Evolutionary conservation across 257 asterid genomes (phyloP).

Genomic region (Ligustrum vulgare): DNA sequence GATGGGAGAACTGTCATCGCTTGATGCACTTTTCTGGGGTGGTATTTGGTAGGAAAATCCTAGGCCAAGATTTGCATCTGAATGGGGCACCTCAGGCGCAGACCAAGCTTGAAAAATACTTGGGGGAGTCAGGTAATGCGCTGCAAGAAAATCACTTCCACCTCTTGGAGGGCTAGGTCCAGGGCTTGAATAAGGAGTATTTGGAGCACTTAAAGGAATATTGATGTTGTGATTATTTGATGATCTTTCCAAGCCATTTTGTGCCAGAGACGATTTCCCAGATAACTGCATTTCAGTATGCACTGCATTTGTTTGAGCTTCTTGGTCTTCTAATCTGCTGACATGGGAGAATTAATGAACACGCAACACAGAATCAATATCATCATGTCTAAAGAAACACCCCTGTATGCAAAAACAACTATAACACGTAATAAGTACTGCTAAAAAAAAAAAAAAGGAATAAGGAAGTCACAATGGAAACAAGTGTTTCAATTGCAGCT

Average conservation of each 20-base stretch:
- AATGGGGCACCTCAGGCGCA: conserved; percentile 61
- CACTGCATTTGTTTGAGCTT: conserved; percentile 31
- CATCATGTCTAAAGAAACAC: not conserved
- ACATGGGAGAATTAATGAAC: conserved; percentile 17
- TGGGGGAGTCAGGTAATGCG: conserved; percentile 43
- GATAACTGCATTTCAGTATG: conserved; percentile 30
- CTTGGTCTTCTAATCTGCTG: conserved; percentile 46
- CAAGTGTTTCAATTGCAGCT: conserved; percentile 11
- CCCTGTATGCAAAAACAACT: not conserved
- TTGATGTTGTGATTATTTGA: conserved; percentile 24
- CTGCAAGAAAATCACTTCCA: conserved; percentile 33
- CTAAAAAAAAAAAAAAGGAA: too few relatives aligned
- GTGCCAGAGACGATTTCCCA: conserved; percentile 35
- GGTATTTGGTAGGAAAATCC: conserved; percentile 34
- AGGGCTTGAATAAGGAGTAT: conserved; percentile 69
- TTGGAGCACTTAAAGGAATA: conserved; percentile 56
- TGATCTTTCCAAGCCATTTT: conserved; percentile 24
- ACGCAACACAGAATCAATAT: conserved; percentile 18
- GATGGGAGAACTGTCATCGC: conserved; percentile 57
- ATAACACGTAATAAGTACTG: not conserved
- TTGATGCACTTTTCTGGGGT: conserved; percentile 31
- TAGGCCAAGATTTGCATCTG: conserved; percentile 33
- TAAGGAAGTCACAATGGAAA: not conserved
- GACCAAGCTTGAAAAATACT: conserved; percentile 68
- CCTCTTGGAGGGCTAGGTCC: conserved; percentile 37